Evolutionary conservation across 768 basidiomycete genomes (phyloP).

Genomic region (Rhizopogon sp.): DNA sequence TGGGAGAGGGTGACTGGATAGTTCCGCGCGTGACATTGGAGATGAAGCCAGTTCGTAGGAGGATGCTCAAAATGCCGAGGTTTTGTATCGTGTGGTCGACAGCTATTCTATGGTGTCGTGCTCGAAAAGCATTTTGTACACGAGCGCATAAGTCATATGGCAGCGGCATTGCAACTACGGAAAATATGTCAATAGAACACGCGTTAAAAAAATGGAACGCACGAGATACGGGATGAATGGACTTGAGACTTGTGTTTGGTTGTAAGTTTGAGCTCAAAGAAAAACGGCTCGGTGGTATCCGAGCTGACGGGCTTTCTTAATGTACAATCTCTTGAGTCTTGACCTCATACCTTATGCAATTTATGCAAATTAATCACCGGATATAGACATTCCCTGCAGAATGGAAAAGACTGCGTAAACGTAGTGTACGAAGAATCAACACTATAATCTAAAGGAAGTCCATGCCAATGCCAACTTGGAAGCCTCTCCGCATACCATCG

Average conservation of each 20-base stretch:
- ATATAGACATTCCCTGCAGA: no score
- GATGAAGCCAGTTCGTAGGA: conserved; percentile 88
- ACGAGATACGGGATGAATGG: neutral
- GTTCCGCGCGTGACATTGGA: conserved; percentile 80
- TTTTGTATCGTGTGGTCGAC: conserved; percentile 86
- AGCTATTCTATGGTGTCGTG: conserved; percentile 71
- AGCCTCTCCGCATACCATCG: conserved; percentile 63
- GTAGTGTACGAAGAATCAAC: no score
- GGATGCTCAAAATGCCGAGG: conserved; percentile 86
- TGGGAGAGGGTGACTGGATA: conserved; percentile 55
- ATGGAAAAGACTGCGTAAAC: no score
- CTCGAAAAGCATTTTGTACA: conserved; percentile 88
- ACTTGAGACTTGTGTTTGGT: neutral
- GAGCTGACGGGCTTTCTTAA: no score
- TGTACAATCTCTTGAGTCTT: no score
- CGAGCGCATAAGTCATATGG: conserved; percentile 88
- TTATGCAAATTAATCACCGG: no score
- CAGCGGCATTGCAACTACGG: conserved; percentile 37
- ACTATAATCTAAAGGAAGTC: conserved; percentile 54
- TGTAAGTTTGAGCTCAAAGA: no score
- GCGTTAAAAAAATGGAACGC: neutral
- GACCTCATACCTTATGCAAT: no score
- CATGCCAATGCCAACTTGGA: conserved; percentile 78
- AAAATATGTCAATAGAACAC: neutral
- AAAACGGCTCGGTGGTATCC: no score